These are phyloP conservation scores for Chlamydomonas schloesseri DNA, from an alignment of 139 green algal genomes.

Conservation along the genomic window DNA sequence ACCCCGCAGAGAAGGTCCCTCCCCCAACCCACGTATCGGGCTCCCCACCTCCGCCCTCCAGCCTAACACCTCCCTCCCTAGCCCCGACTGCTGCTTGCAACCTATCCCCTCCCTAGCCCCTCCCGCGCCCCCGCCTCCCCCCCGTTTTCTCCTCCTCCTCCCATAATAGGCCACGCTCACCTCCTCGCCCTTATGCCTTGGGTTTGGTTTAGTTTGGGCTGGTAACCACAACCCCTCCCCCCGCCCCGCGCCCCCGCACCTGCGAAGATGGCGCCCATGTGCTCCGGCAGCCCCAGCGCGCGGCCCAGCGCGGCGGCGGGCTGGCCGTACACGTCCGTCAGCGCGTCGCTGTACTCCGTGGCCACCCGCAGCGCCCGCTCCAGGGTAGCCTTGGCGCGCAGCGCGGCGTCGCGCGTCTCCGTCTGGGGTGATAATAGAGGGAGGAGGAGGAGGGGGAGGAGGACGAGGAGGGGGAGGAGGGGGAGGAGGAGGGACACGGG, in stretches of 20 bases:
- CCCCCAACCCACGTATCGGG: too few relatives aligned
- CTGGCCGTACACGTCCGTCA: conserved; percentile 72
- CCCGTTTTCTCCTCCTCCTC: too few relatives aligned
- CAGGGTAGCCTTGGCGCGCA: conserved; percentile 81
- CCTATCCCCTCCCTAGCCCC: too few relatives aligned
- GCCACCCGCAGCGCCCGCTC: conserved; percentile 85
- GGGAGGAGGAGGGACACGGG: not conserved
- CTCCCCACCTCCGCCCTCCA: too few relatives aligned
- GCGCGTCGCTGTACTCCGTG: conserved; percentile 80
- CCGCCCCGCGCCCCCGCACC: conserved; percentile 75
- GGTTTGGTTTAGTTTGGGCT: too few relatives aligned
- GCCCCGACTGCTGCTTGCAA: too few relatives aligned
- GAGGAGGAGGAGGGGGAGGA: not conserved
- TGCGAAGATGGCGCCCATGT: conserved; percentile 79
- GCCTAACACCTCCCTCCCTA: too few relatives aligned
- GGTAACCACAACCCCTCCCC: too few relatives aligned
- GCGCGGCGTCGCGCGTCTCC: conserved; percentile 36
- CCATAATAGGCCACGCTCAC: too few relatives aligned
- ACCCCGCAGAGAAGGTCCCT: too few relatives aligned
- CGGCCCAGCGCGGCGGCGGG: conserved; percentile 71
- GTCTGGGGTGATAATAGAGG: not conserved
- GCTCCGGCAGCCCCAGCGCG: conserved; percentile 79
- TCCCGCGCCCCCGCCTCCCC: too few relatives aligned
- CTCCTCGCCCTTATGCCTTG: too few relatives aligned
- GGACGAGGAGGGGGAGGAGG: not conserved